Conservation (phyloP, 83 land plant genomes). For the Picea mariana region DNA sequence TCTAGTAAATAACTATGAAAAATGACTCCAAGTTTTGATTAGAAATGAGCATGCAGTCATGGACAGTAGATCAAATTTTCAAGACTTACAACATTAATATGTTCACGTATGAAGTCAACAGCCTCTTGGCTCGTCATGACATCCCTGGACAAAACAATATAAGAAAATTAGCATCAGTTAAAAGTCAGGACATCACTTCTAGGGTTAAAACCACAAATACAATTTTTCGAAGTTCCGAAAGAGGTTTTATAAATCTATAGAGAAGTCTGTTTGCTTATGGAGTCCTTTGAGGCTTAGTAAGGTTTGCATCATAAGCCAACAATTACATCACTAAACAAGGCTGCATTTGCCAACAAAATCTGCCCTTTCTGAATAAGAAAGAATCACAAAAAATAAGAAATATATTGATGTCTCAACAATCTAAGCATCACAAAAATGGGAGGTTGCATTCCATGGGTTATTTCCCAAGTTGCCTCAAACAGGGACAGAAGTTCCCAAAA, state of each 20-base stretch:
- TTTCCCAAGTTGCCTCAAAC: too few species aligned
- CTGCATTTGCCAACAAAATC: not conserved
- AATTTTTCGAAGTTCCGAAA: not conserved
- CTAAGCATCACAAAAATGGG: too few species aligned
- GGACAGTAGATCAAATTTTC: not conserved
- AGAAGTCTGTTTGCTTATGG: not conserved
- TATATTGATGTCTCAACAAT: too few species aligned
- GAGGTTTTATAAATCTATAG: not conserved
- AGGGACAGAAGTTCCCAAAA: too few species aligned
- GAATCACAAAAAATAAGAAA: too few species aligned
- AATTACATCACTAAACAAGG: not conserved
- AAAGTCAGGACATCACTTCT: not conserved
- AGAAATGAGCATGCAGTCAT: not conserved
- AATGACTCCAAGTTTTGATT: not conserved
- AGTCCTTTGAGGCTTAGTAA: not conserved
- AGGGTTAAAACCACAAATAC: not conserved
- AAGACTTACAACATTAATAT: constrained; percentile 22
- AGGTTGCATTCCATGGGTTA: too few species aligned
- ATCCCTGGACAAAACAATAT: constrained; percentile 32
- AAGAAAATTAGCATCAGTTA: not conserved
- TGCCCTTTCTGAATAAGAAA: too few species aligned
- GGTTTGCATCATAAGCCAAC: not conserved
- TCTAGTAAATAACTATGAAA: not conserved
- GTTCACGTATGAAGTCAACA: constrained; percentile 37
- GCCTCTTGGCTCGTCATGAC: constrained; percentile 42